Conservation (phyloP, 2,329 filamentous ascomycete genomes). For the Gnomoniopsis sp. region DNA sequence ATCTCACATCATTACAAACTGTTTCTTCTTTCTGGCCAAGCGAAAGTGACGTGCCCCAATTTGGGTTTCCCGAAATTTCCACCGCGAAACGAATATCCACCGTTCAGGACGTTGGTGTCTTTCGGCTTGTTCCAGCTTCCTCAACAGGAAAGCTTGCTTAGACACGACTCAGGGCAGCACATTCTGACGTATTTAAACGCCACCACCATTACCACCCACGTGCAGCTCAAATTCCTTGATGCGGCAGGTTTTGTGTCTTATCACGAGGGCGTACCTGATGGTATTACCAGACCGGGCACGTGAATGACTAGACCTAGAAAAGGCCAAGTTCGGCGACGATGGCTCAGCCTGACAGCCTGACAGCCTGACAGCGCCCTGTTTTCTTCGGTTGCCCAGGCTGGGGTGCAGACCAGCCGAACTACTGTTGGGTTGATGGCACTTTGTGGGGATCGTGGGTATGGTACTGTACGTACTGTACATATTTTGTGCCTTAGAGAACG, state of each 20-base stretch:
- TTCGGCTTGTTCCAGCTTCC: not conserved
- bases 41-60: not conserved
- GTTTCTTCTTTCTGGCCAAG: not conserved
- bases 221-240: not conserved
- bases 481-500: not conserved
- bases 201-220: not conserved
- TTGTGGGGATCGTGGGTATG: not conserved
- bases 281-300: not conserved
- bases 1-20: not conserved
- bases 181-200: conserved; percentile 12
- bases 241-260: not conserved
- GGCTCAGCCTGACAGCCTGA: not conserved
- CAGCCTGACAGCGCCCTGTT: not conserved
- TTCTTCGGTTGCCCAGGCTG: not conserved
- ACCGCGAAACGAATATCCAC: not conserved
- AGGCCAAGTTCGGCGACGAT: not conserved
- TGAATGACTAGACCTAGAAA: not conserved
- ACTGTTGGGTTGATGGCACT: conserved; percentile 1
- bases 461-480: not conserved
- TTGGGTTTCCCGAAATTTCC: not conserved
- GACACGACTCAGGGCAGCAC: conserved; percentile 14
- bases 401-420: not conserved
- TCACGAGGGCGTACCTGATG: not conserved
- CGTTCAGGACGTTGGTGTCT: not conserved
- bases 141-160: not conserved